These are phyloP conservation scores for Termitomyces sp. DNA, from an alignment of 768 basidiomycete genomes.

Conservation along the genomic window DNA sequence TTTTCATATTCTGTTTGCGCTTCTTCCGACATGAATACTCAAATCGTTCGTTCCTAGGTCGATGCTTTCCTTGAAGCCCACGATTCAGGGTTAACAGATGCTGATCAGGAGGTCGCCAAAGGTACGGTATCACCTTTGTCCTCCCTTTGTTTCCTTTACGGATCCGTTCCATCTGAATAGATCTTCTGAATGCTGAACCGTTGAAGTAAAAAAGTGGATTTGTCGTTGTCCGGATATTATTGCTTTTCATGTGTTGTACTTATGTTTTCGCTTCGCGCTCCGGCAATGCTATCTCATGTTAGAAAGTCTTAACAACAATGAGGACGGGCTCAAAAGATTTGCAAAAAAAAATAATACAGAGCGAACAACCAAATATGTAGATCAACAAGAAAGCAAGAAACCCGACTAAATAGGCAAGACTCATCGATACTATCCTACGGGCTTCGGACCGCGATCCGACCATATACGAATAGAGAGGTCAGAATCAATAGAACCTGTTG, in stretches of 20 bases:
- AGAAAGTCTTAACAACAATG: neutral
- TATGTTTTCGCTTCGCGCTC: slow-evolving; percentile 1
- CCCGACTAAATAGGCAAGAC: neutral
- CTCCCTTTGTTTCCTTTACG: neutral
- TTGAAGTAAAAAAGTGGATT: slow-evolving; percentile 15
- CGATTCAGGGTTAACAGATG: slow-evolving; percentile 78
- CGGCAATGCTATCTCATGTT: slow-evolving; percentile 4
- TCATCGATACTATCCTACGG: slow-evolving; percentile 1
- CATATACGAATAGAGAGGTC: slow-evolving; percentile 83
- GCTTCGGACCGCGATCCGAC: slow-evolving; percentile 48
- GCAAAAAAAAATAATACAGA: neutral
- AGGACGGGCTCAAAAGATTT: neutral
- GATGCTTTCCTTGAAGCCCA: slow-evolving; percentile 95
- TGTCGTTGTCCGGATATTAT: neutral
- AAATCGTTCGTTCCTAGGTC: slow-evolving; percentile 39
- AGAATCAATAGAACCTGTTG: slow-evolving; percentile 80
- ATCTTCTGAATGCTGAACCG: slow-evolving; percentile 24
- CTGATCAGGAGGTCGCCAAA: slow-evolving; percentile 72
- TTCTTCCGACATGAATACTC: neutral
- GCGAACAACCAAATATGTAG: neutral
- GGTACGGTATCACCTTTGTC: slow-evolving; percentile 36
- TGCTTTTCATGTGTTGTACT: slow-evolving; percentile 5
- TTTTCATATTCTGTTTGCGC: slow-evolving; percentile 1
- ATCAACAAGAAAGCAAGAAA: neutral
- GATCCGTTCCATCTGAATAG: slow-evolving; percentile 8